These are phyloP conservation scores for Leptomonas pyrrhocoris DNA, from an alignment of 208 protist species.

Conservation along the genomic window DNA sequence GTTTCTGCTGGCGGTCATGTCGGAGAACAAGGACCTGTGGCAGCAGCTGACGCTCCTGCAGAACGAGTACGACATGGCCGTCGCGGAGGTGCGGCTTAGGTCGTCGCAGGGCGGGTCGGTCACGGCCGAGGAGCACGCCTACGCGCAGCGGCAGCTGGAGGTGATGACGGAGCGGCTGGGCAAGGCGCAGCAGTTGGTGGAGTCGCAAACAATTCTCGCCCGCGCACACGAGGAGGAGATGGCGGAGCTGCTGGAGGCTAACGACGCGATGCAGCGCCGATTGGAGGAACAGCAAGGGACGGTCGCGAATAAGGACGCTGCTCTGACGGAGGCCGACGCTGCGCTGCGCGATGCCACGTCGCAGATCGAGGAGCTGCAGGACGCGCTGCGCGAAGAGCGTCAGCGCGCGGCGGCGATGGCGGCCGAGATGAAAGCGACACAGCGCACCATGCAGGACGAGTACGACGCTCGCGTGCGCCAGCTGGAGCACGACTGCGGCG, in stretches of 20 bases:
- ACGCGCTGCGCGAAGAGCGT: constrained; percentile 27
- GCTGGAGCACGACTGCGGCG: constrained; percentile 43
- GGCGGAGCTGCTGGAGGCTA: constrained; percentile 47
- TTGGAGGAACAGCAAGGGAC: constrained; percentile 35
- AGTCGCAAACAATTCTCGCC: constrained; percentile 54
- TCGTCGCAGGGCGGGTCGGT: constrained; percentile 43
- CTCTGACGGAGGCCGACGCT: constrained; percentile 37
- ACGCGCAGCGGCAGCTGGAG: constrained; percentile 62
- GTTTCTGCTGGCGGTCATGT: constrained; percentile 61
- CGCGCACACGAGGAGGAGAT: constrained; percentile 66
- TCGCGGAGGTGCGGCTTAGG: constrained; percentile 45
- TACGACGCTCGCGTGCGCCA: constrained; percentile 46
- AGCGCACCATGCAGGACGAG: constrained; percentile 41
- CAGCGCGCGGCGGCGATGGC: constrained; percentile 23
- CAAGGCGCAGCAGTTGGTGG: constrained; percentile 60
- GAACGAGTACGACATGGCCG: constrained; percentile 47
- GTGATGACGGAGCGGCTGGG: constrained; percentile 55
- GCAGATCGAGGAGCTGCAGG: constrained; percentile 42
- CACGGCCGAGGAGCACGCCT: constrained; percentile 60
- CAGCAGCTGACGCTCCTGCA: constrained; percentile 65
- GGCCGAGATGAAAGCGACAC: constrained; percentile 29
- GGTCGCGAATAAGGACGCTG: constrained; percentile 19
- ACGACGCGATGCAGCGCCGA: constrained; percentile 44
- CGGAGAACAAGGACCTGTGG: constrained; percentile 79
- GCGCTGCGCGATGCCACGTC: constrained; percentile 35